Conservation (phyloP, 352 stramenopile genomes). For the Phytopythium delawarense region DNA sequence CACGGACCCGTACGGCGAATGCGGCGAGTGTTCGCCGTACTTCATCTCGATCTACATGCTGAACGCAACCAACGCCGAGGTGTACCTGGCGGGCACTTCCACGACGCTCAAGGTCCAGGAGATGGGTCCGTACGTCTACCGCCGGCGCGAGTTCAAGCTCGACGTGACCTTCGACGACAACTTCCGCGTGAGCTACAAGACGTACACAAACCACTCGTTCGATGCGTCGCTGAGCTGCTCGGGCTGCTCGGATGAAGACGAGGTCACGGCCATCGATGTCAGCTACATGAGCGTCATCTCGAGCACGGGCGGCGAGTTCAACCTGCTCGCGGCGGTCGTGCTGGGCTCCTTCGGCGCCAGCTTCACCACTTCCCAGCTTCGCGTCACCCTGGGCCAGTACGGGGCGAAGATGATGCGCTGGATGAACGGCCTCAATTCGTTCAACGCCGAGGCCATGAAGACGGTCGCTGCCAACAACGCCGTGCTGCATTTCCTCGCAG, state of each 20-base stretch:
- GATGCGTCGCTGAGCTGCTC: conserved; percentile 39
- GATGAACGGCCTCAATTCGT: conserved; percentile 77
- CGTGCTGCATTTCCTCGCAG: conserved; percentile 37
- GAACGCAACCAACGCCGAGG: conserved; percentile 75
- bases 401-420: conserved; percentile 62
- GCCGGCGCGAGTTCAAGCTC: conserved; percentile 50
- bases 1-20: conserved; percentile 62
- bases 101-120: conserved; percentile 59
- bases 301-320: conserved; percentile 51
- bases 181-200: conserved; percentile 66
- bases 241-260: conserved; percentile 52
- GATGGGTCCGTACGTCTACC: conserved; percentile 70
- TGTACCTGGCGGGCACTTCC: conserved; percentile 33
- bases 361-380: conserved; percentile 16
- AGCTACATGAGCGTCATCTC: conserved; percentile 72
- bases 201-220: conserved; percentile 75
- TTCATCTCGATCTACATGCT: conserved; percentile 64
- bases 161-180: conserved; percentile 56
- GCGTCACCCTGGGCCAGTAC: conserved; percentile 28
- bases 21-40: conserved; percentile 70
- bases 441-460: conserved; percentile 62
- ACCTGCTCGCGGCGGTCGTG: conserved; percentile 41
- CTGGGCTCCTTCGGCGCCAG: conserved; percentile 35
- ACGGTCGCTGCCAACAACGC: conserved; percentile 31
- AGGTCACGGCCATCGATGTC: conserved; percentile 51